A percentile compares a stretch with the other conserved stretches of the same genome.
phyloP scores from a whole-genome alignment of 106 monocot genomes.

The Acorus gramineus region DNA sequence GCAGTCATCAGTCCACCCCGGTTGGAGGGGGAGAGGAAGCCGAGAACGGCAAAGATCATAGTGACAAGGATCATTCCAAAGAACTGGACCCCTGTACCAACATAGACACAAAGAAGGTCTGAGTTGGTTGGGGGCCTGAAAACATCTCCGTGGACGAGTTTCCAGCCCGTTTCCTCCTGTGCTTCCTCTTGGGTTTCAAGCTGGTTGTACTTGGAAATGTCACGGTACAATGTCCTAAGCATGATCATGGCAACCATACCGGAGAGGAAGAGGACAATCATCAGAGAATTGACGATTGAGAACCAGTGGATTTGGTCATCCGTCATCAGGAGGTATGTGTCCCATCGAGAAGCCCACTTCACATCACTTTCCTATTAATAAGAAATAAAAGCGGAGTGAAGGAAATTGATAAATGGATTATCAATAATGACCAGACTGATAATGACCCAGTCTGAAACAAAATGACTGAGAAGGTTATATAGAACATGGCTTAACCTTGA shows the following conservation, averaged over 20 bases:
- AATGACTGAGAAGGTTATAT: background rate
- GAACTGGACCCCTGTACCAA: slow-evolving; percentile 92
- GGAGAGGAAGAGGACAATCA: slow-evolving; percentile 97
- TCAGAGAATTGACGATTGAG: slow-evolving; percentile 91
- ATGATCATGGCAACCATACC: slow-evolving; percentile 99
- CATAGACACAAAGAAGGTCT: slow-evolving; percentile 84
- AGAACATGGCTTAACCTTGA: slow-evolving; percentile 37
- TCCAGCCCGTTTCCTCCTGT: slow-evolving; percentile 98
- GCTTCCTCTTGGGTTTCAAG: slow-evolving; percentile 96
- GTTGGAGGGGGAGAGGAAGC: slow-evolving; percentile 94
- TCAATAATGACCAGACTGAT: background rate
- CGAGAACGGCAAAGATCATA: slow-evolving; percentile 85
- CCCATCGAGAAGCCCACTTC: slow-evolving; percentile 98
- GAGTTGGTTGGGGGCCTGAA: slow-evolving; percentile 80
- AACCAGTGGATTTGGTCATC: slow-evolving; percentile 99
- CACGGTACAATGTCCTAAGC: slow-evolving; percentile 80
- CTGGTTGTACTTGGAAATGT: slow-evolving; percentile 96
- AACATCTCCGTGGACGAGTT: slow-evolving; percentile 93
- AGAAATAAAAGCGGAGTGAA: background rate
- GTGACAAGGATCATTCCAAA: slow-evolving; percentile 93
- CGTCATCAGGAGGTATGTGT: slow-evolving; percentile 81
- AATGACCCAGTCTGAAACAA: background rate
- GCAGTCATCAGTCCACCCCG: slow-evolving; percentile 95
- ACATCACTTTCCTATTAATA: slow-evolving; percentile 65
- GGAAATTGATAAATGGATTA: background rate